phyloP scores from a whole-genome alignment of 202 grass and related monocot species.

The Musa balbisiana region DNA sequence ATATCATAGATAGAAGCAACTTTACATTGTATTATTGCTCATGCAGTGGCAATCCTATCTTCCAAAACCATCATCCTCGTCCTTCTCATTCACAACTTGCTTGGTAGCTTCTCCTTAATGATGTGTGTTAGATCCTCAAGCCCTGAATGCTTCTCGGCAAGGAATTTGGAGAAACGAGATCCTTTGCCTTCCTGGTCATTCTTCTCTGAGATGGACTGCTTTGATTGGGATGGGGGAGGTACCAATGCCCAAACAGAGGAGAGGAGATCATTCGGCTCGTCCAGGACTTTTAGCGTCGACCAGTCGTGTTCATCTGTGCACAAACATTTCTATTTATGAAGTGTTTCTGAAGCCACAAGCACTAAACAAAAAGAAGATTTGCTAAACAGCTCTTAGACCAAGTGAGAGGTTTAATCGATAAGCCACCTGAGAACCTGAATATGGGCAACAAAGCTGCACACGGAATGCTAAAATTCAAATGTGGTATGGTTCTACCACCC shows the following conservation, averaged over 20 bases:
- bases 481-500: slow-evolving; percentile 76
- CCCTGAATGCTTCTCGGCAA: slow-evolving; percentile 41
- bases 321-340: slow-evolving; percentile 5
- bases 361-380: not conserved
- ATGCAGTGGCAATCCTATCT: too few relatives aligned
- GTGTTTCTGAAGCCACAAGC: slow-evolving; percentile 16
- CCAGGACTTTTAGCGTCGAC: slow-evolving; percentile 45
- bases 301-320: slow-evolving; percentile 36
- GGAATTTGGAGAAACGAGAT: slow-evolving; percentile 63
- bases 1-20: too few relatives aligned
- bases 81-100: slow-evolving; percentile 51
- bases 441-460: slow-evolving; percentile 55
- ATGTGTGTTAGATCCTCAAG: slow-evolving; percentile 38
- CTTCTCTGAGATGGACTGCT: slow-evolving; percentile 19
- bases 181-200: slow-evolving; percentile 30
- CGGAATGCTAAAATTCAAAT: slow-evolving; percentile 90
- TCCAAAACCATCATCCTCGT: too few relatives aligned
- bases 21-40: too few relatives aligned
- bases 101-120: slow-evolving; percentile 34
- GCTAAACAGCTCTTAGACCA: slow-evolving; percentile 17
- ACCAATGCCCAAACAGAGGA: slow-evolving; percentile 67
- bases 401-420: not conserved
- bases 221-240: slow-evolving; percentile 35
- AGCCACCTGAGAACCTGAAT: slow-evolving; percentile 69
- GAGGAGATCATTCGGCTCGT: slow-evolving; percentile 64